Evolutionary conservation across 2,329 filamentous ascomycete species (phyloP).

Genomic region (Trichoderma sp.): DNA sequence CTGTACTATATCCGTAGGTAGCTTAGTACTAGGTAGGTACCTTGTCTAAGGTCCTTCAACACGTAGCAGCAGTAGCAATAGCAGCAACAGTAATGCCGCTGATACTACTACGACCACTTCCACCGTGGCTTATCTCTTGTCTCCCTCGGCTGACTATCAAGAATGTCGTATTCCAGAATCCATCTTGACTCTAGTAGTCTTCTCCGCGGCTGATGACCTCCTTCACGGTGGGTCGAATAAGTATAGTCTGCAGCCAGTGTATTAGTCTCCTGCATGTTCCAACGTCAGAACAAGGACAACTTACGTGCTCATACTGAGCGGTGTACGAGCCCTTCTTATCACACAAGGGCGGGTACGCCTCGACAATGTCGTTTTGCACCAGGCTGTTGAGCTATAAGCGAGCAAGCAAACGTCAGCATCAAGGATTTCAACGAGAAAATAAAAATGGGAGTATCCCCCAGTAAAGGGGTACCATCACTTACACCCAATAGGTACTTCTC

Average conservation of each 20-base stretch:
- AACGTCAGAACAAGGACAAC: conserved; percentile 35
- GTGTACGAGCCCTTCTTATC: conserved; percentile 95
- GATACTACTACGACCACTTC: background rate
- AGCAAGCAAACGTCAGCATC: background rate
- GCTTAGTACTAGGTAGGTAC: background rate
- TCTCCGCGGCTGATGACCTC: conserved; percentile 84
- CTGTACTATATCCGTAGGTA: background rate
- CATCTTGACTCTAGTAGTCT: conserved; percentile 60
- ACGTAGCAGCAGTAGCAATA: background rate
- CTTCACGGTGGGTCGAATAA: conserved; percentile 77
- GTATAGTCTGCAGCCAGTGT: conserved; percentile 56
- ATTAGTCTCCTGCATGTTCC: background rate
- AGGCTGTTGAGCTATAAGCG: conserved; percentile 72
- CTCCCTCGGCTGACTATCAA: background rate
- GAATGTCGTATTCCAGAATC: conserved; percentile 30
- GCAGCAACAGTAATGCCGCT: too few relatives aligned
- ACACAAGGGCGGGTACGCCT: conserved; percentile 83
- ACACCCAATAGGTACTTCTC: conserved; percentile 92
- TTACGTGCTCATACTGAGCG: conserved; percentile 90
- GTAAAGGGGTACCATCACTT: conserved; percentile 35
- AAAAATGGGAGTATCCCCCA: background rate
- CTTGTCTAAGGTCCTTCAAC: background rate
- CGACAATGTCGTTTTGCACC: conserved; percentile 77
- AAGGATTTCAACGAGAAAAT: background rate
- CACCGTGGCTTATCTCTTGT: background rate